Percentiles rank a stretch among this genome's conserved stretches.
Conservation (phyloP, 2,329 filamentous ascomycete species). For the Colletotrichum abscissum region DNA sequence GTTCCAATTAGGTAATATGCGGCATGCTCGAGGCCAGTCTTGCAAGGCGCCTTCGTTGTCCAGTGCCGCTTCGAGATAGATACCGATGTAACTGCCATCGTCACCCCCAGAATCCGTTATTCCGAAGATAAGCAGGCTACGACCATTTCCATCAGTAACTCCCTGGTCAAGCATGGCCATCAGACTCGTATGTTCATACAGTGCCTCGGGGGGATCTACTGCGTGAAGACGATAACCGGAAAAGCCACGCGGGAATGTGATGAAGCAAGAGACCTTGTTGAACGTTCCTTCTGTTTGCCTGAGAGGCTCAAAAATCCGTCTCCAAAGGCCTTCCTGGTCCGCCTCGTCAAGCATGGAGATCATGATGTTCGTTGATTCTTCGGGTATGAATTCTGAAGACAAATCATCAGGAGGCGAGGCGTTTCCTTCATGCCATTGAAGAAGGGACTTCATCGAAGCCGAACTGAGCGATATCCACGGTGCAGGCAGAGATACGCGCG, state of each 20-base stretch:
- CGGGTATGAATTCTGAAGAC: background rate
- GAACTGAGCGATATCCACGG: background rate
- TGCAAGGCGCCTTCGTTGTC: background rate
- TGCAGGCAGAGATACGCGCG: background rate
- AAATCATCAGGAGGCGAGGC: background rate
- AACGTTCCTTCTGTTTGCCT: too few relatives aligned
- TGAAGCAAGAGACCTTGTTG: background rate
- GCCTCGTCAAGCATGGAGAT: too few relatives aligned
- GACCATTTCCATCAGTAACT: background rate
- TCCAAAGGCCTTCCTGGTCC: too few relatives aligned
- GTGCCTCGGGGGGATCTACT: background rate
- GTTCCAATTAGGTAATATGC: background rate
- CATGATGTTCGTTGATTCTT: background rate
- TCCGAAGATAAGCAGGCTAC: background rate
- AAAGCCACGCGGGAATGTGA: background rate
- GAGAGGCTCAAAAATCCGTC: too few relatives aligned
- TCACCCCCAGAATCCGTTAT: background rate
- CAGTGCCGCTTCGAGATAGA: constrained; percentile 7
- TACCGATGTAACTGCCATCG: background rate
- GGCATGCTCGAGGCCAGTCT: background rate
- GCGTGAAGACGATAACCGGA: background rate
- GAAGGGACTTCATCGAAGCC: background rate
- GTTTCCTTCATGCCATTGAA: background rate
- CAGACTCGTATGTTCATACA: background rate
- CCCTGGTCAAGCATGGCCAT: background rate